These are phyloP conservation scores for Didymella exigua DNA, from an alignment of 2,329 filamentous ascomycete genomes.

Conservation along the genomic window DNA sequence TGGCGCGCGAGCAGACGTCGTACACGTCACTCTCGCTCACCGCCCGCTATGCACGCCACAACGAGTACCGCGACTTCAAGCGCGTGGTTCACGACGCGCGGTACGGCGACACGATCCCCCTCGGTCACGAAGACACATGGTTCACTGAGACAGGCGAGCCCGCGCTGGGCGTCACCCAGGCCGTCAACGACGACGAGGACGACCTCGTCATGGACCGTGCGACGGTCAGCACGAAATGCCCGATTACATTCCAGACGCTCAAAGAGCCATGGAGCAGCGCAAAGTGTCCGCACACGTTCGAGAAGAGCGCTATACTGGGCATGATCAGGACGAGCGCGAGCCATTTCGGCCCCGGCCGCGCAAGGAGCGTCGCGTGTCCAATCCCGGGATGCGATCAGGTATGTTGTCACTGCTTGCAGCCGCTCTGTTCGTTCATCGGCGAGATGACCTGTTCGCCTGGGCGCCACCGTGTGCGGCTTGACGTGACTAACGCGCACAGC, in stretches of 20 bases:
- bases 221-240: constrained; percentile 70
- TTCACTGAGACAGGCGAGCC: constrained; percentile 60
- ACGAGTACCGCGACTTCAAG: constrained; percentile 67
- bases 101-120: constrained; percentile 58
- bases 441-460: too few relatives aligned
- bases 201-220: constrained; percentile 71
- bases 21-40: constrained; percentile 49
- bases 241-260: constrained; percentile 69
- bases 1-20: constrained; percentile 51
- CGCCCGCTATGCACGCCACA: constrained; percentile 62
- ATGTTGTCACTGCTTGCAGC: constrained; percentile 4
- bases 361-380: constrained; percentile 62
- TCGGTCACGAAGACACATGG: constrained; percentile 66
- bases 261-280: constrained; percentile 68
- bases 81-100: constrained; percentile 65
- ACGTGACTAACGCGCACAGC: constrained; percentile 29
- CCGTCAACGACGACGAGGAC: constrained; percentile 64
- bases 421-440: neutral
- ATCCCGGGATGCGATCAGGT: constrained; percentile 66
- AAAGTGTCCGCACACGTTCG: constrained; percentile 75
- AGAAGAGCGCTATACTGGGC: constrained; percentile 66
- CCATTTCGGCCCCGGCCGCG: constrained; percentile 27
- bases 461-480: too few relatives aligned
- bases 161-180: constrained; percentile 49
- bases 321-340: constrained; percentile 49